Evolutionary conservation across 2,329 filamentous ascomycete species (phyloP).

Genomic region (Exserohilum turcica): DNA sequence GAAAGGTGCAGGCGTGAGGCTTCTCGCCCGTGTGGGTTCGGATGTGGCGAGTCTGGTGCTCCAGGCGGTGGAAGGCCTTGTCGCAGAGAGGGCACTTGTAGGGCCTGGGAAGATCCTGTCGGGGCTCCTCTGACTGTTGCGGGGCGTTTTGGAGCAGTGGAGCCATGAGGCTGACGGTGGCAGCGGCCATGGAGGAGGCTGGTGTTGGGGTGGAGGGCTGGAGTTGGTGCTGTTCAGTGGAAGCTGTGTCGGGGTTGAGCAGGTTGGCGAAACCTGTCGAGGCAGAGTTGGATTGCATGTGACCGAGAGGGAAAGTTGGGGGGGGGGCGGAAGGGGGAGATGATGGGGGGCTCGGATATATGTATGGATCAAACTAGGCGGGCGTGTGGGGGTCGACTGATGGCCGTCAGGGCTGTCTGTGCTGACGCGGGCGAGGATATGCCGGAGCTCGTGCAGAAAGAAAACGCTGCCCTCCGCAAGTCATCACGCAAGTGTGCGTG

Average conservation of each 20-base stretch:
- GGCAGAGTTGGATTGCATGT: slow-evolving; percentile 47
- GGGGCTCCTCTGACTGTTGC: slow-evolving; percentile 58
- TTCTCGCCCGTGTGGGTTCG: slow-evolving; percentile 98
- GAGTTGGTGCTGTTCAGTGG: slow-evolving; percentile 8
- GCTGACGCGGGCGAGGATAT: slow-evolving; percentile 35
- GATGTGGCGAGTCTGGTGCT: slow-evolving; percentile 92
- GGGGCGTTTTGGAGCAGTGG: slow-evolving; percentile 65
- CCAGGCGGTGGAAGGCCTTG: slow-evolving; percentile 96
- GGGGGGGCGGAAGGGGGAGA: slow-evolving; percentile 46
- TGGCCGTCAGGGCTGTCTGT: slow-evolving; percentile 36
- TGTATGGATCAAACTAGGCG: slow-evolving; percentile 37
- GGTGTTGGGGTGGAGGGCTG: slow-evolving; percentile 15
- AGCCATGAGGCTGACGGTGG: slow-evolving; percentile 56
- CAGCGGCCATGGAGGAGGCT: slow-evolving; percentile 47
- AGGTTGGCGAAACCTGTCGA: slow-evolving; percentile 47
- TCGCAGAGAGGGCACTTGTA: slow-evolving; percentile 99
- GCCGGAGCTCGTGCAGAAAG: slow-evolving; percentile 30
- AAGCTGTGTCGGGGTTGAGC: slow-evolving; percentile 43
- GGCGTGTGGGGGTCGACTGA: slow-evolving; percentile 37
- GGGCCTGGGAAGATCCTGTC: slow-evolving; percentile 85
- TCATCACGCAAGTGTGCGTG: slow-evolving; percentile 19
- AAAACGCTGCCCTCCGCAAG: slow-evolving; percentile 29
- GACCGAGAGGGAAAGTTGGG: slow-evolving; percentile 46
- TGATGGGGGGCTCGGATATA: slow-evolving; percentile 45
- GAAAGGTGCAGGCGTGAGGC: slow-evolving; percentile 93